Conservation (phyloP, 805 yeast species). For the Ogataea dorogensis region DNA sequence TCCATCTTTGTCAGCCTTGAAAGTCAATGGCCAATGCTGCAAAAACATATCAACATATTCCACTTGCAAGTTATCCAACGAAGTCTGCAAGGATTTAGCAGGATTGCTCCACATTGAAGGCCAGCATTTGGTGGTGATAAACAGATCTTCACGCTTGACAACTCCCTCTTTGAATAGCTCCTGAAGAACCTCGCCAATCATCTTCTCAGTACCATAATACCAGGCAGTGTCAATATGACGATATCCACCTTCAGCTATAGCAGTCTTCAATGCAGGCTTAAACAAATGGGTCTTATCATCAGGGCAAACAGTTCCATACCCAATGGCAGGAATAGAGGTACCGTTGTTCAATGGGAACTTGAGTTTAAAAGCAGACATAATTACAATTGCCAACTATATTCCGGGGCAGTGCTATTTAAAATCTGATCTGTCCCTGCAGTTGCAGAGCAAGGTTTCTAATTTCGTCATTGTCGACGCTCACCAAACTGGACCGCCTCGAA, state of each 20-base stretch:
- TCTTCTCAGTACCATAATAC: slow-evolving; percentile 44
- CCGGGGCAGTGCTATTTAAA: slow-evolving; percentile 1
- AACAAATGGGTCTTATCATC: slow-evolving; percentile 13
- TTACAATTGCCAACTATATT: neutral
- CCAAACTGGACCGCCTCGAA: slow-evolving; percentile 3
- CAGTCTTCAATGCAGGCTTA: slow-evolving; percentile 26
- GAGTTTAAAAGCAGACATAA: slow-evolving; percentile 17
- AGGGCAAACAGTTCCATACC: slow-evolving; percentile 58
- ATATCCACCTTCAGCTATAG: slow-evolving; percentile 41
- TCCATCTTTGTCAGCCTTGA: slow-evolving; percentile 41
- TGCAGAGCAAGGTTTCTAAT: slow-evolving; percentile 6
- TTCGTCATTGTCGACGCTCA: slow-evolving; percentile 6
- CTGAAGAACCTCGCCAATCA: slow-evolving; percentile 46
- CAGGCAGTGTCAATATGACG: slow-evolving; percentile 55
- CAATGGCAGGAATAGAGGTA: slow-evolving; percentile 59
- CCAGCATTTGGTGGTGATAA: slow-evolving; percentile 75
- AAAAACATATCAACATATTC: slow-evolving; percentile 47
- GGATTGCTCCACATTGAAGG: slow-evolving; percentile 43
- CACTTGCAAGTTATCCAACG: slow-evolving; percentile 40
- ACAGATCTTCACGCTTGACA: slow-evolving; percentile 52
- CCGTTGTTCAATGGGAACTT: slow-evolving; percentile 58
- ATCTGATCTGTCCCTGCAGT: slow-evolving; percentile 8
- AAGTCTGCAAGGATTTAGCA: slow-evolving; percentile 39
- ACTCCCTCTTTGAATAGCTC: slow-evolving; percentile 46
- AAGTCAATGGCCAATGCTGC: slow-evolving; percentile 52